Evolutionary conservation across 495 filamentous ascomycete genomes (phyloP).

Genomic region (Lasiosphaeriaceae sp.): DNA sequence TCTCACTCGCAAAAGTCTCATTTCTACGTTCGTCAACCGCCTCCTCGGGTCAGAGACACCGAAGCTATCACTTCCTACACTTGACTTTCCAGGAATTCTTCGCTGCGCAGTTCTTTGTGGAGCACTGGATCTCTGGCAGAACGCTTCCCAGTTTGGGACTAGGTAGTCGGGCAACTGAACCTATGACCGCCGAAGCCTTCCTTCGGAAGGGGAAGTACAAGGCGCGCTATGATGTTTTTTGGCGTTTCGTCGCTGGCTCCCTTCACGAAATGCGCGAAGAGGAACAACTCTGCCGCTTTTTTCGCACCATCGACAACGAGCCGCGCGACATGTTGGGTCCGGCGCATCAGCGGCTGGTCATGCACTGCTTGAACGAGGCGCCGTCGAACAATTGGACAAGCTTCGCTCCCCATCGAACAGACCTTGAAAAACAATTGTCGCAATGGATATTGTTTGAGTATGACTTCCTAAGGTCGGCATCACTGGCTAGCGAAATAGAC

Average conservation of each 20-base stretch:
- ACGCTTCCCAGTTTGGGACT: constrained; percentile 12
- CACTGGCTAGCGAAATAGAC: constrained; percentile 21
- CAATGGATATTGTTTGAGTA: constrained; percentile 28
- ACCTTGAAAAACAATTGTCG: constrained; percentile 19
- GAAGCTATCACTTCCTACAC: constrained; percentile 41
- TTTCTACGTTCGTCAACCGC: constrained; percentile 31
- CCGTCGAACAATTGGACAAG: no score
- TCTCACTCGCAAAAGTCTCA: constrained; percentile 26
- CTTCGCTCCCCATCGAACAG: constrained; percentile 8
- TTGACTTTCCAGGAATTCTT: constrained; percentile 43
- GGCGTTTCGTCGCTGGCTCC: constrained; percentile 43
- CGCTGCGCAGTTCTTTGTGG: constrained; percentile 41
- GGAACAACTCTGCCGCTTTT: constrained; percentile 21
- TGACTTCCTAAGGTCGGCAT: constrained; percentile 3
- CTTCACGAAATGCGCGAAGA: constrained; percentile 26
- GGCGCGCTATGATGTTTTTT: constrained; percentile 38
- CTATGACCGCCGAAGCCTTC: constrained; percentile 27
- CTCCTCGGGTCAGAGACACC: constrained; percentile 9
- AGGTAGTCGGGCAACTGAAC: not conserved
- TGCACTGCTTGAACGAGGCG: constrained; percentile 40
- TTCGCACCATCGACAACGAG: constrained; percentile 32
- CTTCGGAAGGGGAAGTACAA: constrained; percentile 38
- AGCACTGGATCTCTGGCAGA: constrained; percentile 27
- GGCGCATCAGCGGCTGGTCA: constrained; percentile 36
- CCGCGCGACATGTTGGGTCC: constrained; percentile 38